These are phyloP conservation scores for Spergularia azorica DNA, from an alignment of 179 eudicot species.

Conservation along the genomic window DNA sequence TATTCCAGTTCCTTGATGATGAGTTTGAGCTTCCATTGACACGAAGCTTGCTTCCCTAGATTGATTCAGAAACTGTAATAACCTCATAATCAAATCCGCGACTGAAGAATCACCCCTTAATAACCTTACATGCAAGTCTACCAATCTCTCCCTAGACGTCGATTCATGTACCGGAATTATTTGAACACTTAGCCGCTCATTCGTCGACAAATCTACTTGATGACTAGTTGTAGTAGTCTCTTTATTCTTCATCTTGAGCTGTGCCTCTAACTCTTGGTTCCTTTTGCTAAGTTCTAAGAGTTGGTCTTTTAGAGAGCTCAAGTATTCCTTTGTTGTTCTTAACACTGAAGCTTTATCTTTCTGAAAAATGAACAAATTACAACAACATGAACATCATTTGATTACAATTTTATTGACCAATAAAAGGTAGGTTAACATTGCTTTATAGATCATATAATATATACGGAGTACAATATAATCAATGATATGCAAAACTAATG, in stretches of 20 bases:
- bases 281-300: slow-evolving; percentile 49
- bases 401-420: too few relatives aligned
- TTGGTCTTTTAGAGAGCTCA: slow-evolving; percentile 57
- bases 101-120: slow-evolving; percentile 34
- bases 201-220: slow-evolving; percentile 5
- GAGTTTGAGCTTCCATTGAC: slow-evolving; percentile 51
- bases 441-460: too few relatives aligned
- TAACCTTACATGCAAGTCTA: slow-evolving; percentile 51
- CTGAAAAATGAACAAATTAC: slow-evolving; percentile 27
- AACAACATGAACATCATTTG: too few relatives aligned
- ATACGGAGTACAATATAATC: too few relatives aligned
- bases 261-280: slow-evolving; percentile 56
- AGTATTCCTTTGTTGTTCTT: slow-evolving; percentile 55
- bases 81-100: slow-evolving; percentile 45
- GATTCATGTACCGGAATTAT: slow-evolving; percentile 37
- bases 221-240: not conserved
- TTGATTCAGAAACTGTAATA: slow-evolving; percentile 59
- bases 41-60: slow-evolving; percentile 39
- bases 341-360: slow-evolving; percentile 87
- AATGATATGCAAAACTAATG: too few relatives aligned
- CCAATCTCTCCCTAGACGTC: slow-evolving; percentile 47
- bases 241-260: slow-evolving; percentile 16
- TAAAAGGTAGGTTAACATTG: too few relatives aligned
- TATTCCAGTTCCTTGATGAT: not conserved
- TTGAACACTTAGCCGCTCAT: slow-evolving; percentile 32